Evolutionary conservation across 2,329 filamentous ascomycete genomes (phyloP).

Genomic region (Trichoderma simmonsii): DNA sequence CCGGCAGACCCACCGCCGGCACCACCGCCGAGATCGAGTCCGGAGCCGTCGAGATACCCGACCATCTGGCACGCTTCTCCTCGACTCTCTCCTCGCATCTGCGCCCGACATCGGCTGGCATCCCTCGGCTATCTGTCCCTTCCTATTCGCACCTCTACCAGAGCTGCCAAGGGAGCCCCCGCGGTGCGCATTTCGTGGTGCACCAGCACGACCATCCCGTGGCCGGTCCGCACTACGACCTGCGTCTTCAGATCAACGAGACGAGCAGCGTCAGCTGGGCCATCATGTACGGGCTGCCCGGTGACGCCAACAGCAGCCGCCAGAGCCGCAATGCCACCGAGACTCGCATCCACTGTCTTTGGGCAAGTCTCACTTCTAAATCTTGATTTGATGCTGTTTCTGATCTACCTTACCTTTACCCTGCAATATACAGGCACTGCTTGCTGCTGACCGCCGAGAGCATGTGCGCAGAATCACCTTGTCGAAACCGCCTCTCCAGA

Average conservation of each 20-base stretch:
- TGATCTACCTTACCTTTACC: neutral
- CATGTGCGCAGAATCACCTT: constrained; percentile 51
- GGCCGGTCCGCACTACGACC: constrained; percentile 66
- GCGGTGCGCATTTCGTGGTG: constrained; percentile 60
- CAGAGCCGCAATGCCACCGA: constrained; percentile 59
- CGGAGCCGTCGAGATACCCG: constrained; percentile 33
- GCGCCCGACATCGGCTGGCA: constrained; percentile 22
- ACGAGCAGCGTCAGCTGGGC: constrained; percentile 64
- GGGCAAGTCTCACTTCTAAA: constrained; percentile 39
- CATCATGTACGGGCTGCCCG: constrained; percentile 61
- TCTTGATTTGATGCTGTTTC: neutral
- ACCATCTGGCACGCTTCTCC: constrained; percentile 42
- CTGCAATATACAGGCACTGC: neutral
- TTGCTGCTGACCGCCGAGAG: neutral
- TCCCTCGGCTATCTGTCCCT: constrained; percentile 35
- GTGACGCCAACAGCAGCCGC: constrained; percentile 53
- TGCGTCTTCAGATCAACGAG: constrained; percentile 66
- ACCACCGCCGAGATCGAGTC: constrained; percentile 41
- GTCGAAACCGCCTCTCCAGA: constrained; percentile 53
- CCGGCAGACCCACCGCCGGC: constrained; percentile 19
- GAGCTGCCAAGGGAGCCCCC: constrained; percentile 28
- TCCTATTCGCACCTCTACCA: constrained; percentile 39
- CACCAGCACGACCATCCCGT: constrained; percentile 72
- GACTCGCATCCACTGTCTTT: constrained; percentile 59
- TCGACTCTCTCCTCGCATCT: constrained; percentile 30